phyloP scores from a whole-genome alignment of 495 filamentous ascomycete genomes.

The Neurospora sp. region DNA sequence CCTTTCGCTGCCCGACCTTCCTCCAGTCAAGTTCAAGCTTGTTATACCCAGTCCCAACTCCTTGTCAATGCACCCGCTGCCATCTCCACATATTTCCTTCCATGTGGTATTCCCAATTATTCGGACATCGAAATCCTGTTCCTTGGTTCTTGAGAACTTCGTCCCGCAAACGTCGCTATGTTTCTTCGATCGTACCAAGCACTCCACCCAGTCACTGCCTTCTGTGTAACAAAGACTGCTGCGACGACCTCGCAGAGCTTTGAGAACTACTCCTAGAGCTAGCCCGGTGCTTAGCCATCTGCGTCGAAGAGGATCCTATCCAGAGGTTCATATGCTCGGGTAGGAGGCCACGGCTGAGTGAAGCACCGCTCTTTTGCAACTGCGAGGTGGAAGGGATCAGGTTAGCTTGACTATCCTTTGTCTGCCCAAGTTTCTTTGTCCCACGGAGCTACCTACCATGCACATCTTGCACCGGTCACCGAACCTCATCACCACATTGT shows the following conservation, averaged over 20 bases:
- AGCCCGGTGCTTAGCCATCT: background rate
- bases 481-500: slow-evolving; percentile 34
- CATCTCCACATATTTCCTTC: background rate
- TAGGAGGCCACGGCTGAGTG: slow-evolving; percentile 16
- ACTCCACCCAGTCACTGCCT: background rate
- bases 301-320: slow-evolving; percentile 1
- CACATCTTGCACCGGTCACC: slow-evolving; percentile 37
- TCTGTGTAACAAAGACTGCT: background rate
- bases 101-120: background rate
- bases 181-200: background rate
- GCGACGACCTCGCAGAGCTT: background rate
- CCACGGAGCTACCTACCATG: slow-evolving; percentile 20
- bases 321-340: slow-evolving; percentile 11
- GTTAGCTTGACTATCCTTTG: background rate
- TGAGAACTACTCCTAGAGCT: background rate
- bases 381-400: background rate
- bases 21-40: background rate
- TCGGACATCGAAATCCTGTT: background rate
- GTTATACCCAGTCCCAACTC: background rate
- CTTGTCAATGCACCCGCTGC: background rate
- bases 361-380: slow-evolving; percentile 14
- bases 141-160: background rate
- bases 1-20: background rate
- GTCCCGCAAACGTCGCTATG: background rate
- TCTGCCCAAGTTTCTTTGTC: background rate